Conservation (phyloP, 495 filamentous ascomycete species). For the Tuber magnatum region DNA sequence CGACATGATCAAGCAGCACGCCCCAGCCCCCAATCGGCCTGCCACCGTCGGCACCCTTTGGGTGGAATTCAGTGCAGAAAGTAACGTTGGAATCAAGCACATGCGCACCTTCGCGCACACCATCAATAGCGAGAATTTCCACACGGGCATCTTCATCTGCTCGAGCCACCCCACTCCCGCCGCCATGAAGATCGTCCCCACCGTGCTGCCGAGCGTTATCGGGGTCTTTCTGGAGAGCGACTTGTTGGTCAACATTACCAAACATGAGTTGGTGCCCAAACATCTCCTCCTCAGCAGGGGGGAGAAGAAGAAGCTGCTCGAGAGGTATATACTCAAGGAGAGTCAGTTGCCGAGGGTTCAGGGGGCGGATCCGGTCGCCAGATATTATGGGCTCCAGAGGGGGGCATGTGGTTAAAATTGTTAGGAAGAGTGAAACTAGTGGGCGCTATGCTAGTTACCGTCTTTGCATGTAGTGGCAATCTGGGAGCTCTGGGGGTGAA, state of each 20-base stretch:
- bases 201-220: slow-evolving; percentile 63
- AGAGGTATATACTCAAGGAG: slow-evolving; percentile 92
- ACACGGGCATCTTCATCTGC: slow-evolving; percentile 83
- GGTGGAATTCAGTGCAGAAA: slow-evolving; percentile 79
- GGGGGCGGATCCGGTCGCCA: slow-evolving; percentile 80
- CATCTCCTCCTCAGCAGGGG: slow-evolving; percentile 82
- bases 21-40: slow-evolving; percentile 55
- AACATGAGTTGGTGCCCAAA: slow-evolving; percentile 92
- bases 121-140: slow-evolving; percentile 66
- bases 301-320: slow-evolving; percentile 75
- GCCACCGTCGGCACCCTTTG: slow-evolving; percentile 78
- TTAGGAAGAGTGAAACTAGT: slow-evolving; percentile 70
- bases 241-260: slow-evolving; percentile 94
- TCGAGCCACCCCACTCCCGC: slow-evolving; percentile 71
- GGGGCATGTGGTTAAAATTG: slow-evolving; percentile 98
- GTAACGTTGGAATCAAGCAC: slow-evolving; percentile 77
- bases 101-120: slow-evolving; percentile 80
- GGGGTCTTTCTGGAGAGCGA: slow-evolving; percentile 95
- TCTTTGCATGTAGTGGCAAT: slow-evolving; percentile 30
- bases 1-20: slow-evolving; percentile 76
- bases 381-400: slow-evolving; percentile 81
- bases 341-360: slow-evolving; percentile 91
- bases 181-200: slow-evolving; percentile 73
- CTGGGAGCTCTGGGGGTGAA: background rate
- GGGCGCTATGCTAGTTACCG: slow-evolving; percentile 69